Percentiles rank a stretch among this genome's conserved stretches.
These are phyloP conservation scores for Nicotiana undulata DNA, from an alignment of 257 asterid genomes.

Conservation along the genomic window DNA sequence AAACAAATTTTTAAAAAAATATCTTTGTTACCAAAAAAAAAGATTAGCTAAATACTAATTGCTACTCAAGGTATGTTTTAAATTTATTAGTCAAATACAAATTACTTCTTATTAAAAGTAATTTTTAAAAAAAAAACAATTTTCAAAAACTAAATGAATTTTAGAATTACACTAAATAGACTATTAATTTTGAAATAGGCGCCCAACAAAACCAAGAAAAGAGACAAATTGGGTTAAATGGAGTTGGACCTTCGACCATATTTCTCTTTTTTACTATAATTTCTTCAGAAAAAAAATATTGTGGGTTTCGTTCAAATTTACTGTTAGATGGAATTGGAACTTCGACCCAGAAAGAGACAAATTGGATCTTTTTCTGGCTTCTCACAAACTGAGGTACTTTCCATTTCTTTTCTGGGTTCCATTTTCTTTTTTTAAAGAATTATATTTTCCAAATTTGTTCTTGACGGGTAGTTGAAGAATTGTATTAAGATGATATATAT, in stretches of 20 bases:
- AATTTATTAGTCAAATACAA: no score
- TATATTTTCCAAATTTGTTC: neutral
- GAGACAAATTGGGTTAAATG: no score
- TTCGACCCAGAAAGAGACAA: neutral
- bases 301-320: neutral
- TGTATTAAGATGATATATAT: neutral
- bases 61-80: no score
- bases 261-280: neutral
- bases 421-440: neutral
- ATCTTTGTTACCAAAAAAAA: no score
- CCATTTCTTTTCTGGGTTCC: neutral
- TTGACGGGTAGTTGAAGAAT: neutral
- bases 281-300: neutral
- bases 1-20: no score
- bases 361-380: neutral
- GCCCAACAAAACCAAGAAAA: no score
- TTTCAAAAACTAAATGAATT: no score
- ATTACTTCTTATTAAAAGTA: no score
- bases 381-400: constrained; percentile 1
- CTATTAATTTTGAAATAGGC: no score
- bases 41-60: no score
- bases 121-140: no score
- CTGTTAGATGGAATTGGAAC: neutral
- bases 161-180: no score
- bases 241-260: neutral